Percentiles rank a stretch among this genome's conserved stretches.
Conservation (phyloP, 805 yeast genomes). For the Pichia deserticola region DNA sequence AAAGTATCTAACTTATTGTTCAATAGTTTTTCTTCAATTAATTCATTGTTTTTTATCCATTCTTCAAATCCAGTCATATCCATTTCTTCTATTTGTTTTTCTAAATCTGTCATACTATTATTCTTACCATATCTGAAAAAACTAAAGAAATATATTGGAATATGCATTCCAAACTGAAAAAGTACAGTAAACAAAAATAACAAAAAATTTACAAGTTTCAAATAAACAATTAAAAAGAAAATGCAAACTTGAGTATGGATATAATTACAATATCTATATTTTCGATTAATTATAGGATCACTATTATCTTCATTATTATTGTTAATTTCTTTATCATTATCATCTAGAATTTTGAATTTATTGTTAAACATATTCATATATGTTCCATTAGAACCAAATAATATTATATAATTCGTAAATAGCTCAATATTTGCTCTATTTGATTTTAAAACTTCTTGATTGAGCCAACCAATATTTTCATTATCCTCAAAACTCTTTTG, state of each 20-base stretch:
- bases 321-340: background rate
- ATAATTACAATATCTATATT: conserved; percentile 10
- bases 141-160: conserved; percentile 13
- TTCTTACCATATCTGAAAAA: conserved; percentile 2
- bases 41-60: background rate
- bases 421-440: conserved; percentile 6
- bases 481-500: too few species aligned
- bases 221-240: conserved; percentile 13
- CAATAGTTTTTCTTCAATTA: background rate
- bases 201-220: conserved; percentile 19
- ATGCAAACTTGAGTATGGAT: conserved; percentile 13
- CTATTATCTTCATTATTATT: background rate
- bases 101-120: background rate
- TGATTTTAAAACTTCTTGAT: background rate
- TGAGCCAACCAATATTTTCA: background rate
- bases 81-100: background rate
- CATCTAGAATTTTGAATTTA: too few species aligned
- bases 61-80: background rate
- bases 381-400: conserved; percentile 13
- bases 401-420: conserved; percentile 10
- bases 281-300: background rate
- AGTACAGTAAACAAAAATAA: conserved; percentile 14
- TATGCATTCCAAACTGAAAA: conserved; percentile 15
- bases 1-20: too few species aligned
- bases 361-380: conserved; percentile 1